These are phyloP conservation scores for Mortierella sp. DNA, from an alignment of 371 early-diverging fungal species.

Conservation along the genomic window DNA sequence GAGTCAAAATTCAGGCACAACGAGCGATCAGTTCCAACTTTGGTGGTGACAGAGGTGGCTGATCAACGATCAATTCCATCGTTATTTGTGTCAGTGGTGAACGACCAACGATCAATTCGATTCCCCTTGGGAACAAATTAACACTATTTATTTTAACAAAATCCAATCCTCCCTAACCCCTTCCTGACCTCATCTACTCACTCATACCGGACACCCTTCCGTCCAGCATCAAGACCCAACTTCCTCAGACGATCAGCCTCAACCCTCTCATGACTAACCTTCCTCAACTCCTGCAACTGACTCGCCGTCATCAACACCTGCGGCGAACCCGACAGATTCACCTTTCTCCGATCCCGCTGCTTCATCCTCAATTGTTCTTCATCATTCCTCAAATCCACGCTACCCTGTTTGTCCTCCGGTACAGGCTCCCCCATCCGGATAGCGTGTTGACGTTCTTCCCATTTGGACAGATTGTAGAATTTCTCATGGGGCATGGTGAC, in stretches of 20 bases:
- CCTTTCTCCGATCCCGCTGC: conserved; percentile 34
- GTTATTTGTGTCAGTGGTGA: too few species aligned
- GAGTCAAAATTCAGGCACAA: too few species aligned
- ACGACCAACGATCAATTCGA: too few species aligned
- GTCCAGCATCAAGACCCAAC: conserved; percentile 66
- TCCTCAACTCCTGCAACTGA: conserved; percentile 73
- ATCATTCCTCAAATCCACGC: conserved; percentile 57
- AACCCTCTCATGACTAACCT: conserved; percentile 75
- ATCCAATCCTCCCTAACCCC: not conserved
- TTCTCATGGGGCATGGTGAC: conserved; percentile 78
- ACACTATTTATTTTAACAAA: too few species aligned
- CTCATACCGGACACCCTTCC: conserved; percentile 50
- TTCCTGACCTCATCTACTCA: not conserved
- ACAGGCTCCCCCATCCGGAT: conserved; percentile 68
- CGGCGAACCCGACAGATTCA: conserved; percentile 24
- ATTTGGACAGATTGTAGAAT: conserved; percentile 69
- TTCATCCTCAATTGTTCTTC: conserved; percentile 63
- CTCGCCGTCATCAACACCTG: conserved; percentile 63
- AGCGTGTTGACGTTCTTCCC: conserved; percentile 71
- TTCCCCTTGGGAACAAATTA: too few species aligned
- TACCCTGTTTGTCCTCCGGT: conserved; percentile 26
- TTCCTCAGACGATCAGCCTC: conserved; percentile 77
- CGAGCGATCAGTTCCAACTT: too few species aligned
- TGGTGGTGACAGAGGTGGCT: too few species aligned
- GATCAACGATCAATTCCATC: too few species aligned